Evolutionary conservation across 1,139 yeast species (phyloP), one percentile per base, ranked within the genome.

Genomic region (Taphrina betulina): DNA sequence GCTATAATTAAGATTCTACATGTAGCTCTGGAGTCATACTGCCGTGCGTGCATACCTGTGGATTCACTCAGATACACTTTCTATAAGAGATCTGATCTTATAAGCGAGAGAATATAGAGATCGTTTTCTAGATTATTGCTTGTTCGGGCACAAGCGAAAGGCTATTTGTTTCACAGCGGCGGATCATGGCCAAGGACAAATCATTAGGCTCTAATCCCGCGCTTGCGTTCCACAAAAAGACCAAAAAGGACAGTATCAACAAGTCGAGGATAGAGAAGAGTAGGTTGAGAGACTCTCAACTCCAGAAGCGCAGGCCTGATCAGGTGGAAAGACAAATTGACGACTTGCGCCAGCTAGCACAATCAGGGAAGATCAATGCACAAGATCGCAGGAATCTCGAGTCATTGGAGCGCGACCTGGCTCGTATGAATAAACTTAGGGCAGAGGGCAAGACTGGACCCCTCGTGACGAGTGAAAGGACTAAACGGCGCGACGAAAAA

Each of bases 321-420:
- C 56, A 51, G 33, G 29, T 57, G 23, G 52, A 41, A 43, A 26
- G 40, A 16, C 57, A 57, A 46, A 48, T 57, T 14, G 45, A n/a
- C 26, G 58, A 57, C 17, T 22, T 57, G 34, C n/a, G 20, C 28
- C 20, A 28, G 3, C 34, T 52, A 1, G 40, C 17, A 12, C 3
- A 28, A 5, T 19, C 22, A 7, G 57, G 43, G 20, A 28, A 16
- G 29, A 34, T 44, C 16, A 29, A 36, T 4, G 31, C 52, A 5
- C 38, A 28, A 2, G 57, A 51, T 24, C 28, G 16, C 22, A 36
- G 37, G 17, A 10, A 35, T 10, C 28, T 53, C 5, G 10, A 29
- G 5, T 5, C 41, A 2, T 36, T 50, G 33, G 54, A 40, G 24
- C 38, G 40, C 23, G 54, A 50, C 17, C 38, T 50, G 12, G 38